These are phyloP conservation scores for Pseudogymnoascus sp. DNA, from an alignment of 2,329 filamentous ascomycete genomes.

Conservation along the genomic window DNA sequence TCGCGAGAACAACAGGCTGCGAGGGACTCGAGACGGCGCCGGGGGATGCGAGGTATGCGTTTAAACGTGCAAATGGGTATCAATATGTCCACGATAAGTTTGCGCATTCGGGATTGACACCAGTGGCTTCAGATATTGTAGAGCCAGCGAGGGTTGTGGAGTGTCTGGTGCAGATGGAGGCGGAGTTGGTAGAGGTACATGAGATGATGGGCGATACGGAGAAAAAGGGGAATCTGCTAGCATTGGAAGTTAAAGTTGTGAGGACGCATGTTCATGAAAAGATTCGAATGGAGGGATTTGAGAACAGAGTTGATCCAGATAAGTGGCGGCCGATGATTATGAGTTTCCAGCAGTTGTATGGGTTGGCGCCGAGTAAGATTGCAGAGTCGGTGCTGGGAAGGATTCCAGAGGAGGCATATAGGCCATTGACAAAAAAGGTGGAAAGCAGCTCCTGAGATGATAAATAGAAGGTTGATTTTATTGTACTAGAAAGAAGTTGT, in stretches of 20 bases:
- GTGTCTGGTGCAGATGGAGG: slow-evolving; percentile 39
- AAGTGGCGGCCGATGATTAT: slow-evolving; percentile 39
- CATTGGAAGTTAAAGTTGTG: slow-evolving; percentile 33
- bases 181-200: slow-evolving; percentile 29
- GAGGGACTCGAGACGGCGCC: not conserved
- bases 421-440: slow-evolving; percentile 12
- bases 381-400: slow-evolving; percentile 19
- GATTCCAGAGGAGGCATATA: slow-evolving; percentile 31
- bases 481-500: not conserved
- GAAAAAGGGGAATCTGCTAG: slow-evolving; percentile 23
- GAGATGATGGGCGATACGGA: slow-evolving; percentile 30
- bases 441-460: not conserved
- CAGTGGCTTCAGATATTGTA: slow-evolving; percentile 30
- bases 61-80: slow-evolving; percentile 30
- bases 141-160: slow-evolving; percentile 31
- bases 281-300: slow-evolving; percentile 31
- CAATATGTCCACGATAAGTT: slow-evolving; percentile 36
- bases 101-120: slow-evolving; percentile 28
- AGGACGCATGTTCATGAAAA: slow-evolving; percentile 29
- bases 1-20: slow-evolving; percentile 16
- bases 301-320: slow-evolving; percentile 37
- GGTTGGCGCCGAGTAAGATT: slow-evolving; percentile 27
- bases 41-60: slow-evolving; percentile 20
- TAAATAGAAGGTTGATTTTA: not conserved
- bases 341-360: slow-evolving; percentile 39